Percentiles rank a stretch among this genome's conserved stretches.
Conservation (phyloP, 768 basidiomycete species). For the Trametes maxima region DNA sequence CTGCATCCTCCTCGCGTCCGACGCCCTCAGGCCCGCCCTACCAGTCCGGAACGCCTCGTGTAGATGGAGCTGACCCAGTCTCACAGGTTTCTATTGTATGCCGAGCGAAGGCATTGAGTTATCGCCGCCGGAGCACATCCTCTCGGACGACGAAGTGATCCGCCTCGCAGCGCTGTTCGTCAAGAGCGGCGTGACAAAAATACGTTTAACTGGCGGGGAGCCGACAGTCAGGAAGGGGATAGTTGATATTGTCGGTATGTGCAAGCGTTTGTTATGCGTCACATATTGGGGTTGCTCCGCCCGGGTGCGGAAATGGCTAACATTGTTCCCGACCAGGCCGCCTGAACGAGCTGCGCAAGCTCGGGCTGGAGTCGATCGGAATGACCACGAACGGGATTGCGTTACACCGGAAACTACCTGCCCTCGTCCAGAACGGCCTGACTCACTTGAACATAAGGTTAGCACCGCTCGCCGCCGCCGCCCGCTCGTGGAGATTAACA, state of each 20-base stretch:
- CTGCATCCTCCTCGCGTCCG: neutral
- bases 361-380: conserved; percentile 73
- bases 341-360: conserved; percentile 58
- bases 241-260: conserved; percentile 64
- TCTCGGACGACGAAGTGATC: conserved; percentile 76
- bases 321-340: conserved; percentile 43
- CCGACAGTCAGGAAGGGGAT: conserved; percentile 83
- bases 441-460: conserved; percentile 65
- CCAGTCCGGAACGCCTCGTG: conserved; percentile 10
- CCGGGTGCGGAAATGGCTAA: neutral
- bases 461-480: conserved; percentile 7
- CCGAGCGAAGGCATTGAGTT: conserved; percentile 78
- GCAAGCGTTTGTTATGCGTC: neutral
- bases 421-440: conserved; percentile 68
- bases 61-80: neutral
- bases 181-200: conserved; percentile 80
- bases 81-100: conserved; percentile 89
- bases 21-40: neutral
- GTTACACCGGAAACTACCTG: conserved; percentile 71
- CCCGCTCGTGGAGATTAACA: conserved; percentile 8
- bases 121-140: conserved; percentile 65
- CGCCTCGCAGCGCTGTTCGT: conserved; percentile 80
- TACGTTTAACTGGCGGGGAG: conserved; percentile 86
- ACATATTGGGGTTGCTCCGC: neutral
- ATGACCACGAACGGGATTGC: conserved; percentile 87